Evolutionary conservation across 2,329 filamentous ascomycete species (phyloP).

Genomic region (Aspergillus fructus): DNA sequence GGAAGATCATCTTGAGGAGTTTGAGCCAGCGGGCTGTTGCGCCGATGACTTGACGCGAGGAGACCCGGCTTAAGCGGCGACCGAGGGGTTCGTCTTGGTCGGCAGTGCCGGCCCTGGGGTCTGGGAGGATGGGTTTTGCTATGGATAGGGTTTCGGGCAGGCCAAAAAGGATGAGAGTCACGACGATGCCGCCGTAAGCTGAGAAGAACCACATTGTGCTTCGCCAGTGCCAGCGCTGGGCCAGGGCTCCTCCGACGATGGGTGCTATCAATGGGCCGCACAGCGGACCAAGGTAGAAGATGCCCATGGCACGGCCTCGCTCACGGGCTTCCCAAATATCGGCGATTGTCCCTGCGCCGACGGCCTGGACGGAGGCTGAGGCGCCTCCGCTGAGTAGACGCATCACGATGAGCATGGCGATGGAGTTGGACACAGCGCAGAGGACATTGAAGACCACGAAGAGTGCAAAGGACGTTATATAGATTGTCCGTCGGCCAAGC

Average conservation of each 20-base stretch:
- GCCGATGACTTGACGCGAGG: constrained; percentile 63
- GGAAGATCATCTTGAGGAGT: constrained; percentile 59
- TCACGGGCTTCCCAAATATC: constrained; percentile 75
- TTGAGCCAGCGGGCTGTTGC: constrained; percentile 55
- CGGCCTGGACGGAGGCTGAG: constrained; percentile 76
- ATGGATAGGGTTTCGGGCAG: constrained; percentile 45
- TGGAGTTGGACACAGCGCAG: constrained; percentile 66
- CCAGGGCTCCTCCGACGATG: constrained; percentile 72
- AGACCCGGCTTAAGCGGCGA: constrained; percentile 50
- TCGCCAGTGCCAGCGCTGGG: constrained; percentile 69
- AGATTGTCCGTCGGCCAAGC: constrained; percentile 72
- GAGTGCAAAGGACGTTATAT: constrained; percentile 70
- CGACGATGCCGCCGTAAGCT: constrained; percentile 60
- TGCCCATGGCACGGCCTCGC: constrained; percentile 75
- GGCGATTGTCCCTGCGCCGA: constrained; percentile 79
- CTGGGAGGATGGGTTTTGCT: constrained; percentile 31
- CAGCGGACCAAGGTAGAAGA: constrained; percentile 78
- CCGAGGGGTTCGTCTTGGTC: constrained; percentile 22
- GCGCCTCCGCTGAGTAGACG: constrained; percentile 72
- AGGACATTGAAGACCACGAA: constrained; percentile 71
- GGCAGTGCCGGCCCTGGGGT: constrained; percentile 14
- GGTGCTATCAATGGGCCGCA: constrained; percentile 73
- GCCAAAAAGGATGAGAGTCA: constrained; percentile 42
- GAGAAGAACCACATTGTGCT: constrained; percentile 76
- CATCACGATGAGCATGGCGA: constrained; percentile 75